phyloP scores from a whole-genome alignment of 2,329 filamentous ascomycete species.

The Tolypocladium pustulatum region DNA sequence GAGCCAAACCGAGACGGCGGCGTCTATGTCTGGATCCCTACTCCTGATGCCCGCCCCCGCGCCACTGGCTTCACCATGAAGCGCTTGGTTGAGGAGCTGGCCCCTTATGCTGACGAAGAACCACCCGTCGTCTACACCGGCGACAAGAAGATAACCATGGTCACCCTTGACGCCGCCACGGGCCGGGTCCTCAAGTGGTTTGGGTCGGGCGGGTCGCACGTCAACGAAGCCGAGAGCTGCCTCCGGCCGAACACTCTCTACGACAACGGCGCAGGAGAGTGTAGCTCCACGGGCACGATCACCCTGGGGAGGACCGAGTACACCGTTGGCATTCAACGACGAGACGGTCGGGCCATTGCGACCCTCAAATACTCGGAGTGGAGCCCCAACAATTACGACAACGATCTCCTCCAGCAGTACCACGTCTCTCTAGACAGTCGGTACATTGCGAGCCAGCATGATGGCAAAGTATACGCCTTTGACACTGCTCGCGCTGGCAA shows the following conservation, averaged over 20 bases:
- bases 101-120: constrained; percentile 65
- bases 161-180: constrained; percentile 79
- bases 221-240: constrained; percentile 66
- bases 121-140: constrained; percentile 81
- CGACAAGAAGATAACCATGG: constrained; percentile 80
- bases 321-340: constrained; percentile 72
- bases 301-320: constrained; percentile 84
- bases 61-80: constrained; percentile 69
- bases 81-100: constrained; percentile 71
- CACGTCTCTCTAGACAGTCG: constrained; percentile 69
- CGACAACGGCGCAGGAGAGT: constrained; percentile 61
- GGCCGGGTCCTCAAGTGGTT: constrained; percentile 79
- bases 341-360: constrained; percentile 65
- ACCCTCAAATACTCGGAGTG: constrained; percentile 91
- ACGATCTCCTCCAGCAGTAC: constrained; percentile 79
- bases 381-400: constrained; percentile 84
- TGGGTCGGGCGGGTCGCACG: constrained; percentile 58
- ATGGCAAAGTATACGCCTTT: constrained; percentile 75
- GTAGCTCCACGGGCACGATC: constrained; percentile 68
- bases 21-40: constrained; percentile 76
- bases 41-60: constrained; percentile 46
- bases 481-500: constrained; percentile 49
- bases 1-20: constrained; percentile 82
- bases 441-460: constrained; percentile 79
- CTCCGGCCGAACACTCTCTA: constrained; percentile 56